Base-by-base conservation (phyloP, 805 yeast genomes). In the Wickerhamiella azyma region DNA sequence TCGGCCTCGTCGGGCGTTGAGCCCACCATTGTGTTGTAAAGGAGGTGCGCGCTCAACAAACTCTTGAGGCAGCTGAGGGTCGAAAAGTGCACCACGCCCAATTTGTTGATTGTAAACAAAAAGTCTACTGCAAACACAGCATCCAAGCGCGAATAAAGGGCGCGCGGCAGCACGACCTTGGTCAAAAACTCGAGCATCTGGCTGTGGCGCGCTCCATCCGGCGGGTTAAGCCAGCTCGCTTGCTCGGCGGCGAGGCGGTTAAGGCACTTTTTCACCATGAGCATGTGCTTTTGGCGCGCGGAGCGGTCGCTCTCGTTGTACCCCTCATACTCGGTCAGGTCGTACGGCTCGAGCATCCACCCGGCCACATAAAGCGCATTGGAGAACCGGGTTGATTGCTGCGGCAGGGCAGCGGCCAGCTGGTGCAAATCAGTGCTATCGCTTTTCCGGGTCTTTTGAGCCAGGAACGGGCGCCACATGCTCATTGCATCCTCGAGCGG, bases 1-100 rank as follows among this genome's bases (percentile, higher is more conserved):
- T 86, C 94, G 1, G 94, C 78, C 57, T 88, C 96, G 3, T 69
- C 62, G 0, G 84, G 71, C 0, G 96, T 82, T 45, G 77, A 73
- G 1, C 89, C 75, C 53, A 74, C 79, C 10, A 86, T 57, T 2
- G 84, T 71, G 2, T 80, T 72, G 41, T 69, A 70, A 41, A 84
- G 58, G 11, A 77, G 60, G 9, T 67, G 66, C 3, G 66, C 64
- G 0, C 64, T 58, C 47, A 85, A 71, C 19, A 85, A 62, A 16
- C 59, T 59, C 32, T 75, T 68, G 26, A 75, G 56, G 2, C 74
- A 51, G 6, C 50, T 50, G 19, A 72, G 49, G 2, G 77, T 48
- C 2, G 66, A 59, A 38, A 66, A 66, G 17, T 71, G 64, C 9
- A 61, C 53, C 16, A 65, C 64, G 2, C 69, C 69, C 0, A 60